Base-by-base conservation (phyloP, 2,329 filamentous ascomycete species). In the Celoporthe dispersa region DNA sequence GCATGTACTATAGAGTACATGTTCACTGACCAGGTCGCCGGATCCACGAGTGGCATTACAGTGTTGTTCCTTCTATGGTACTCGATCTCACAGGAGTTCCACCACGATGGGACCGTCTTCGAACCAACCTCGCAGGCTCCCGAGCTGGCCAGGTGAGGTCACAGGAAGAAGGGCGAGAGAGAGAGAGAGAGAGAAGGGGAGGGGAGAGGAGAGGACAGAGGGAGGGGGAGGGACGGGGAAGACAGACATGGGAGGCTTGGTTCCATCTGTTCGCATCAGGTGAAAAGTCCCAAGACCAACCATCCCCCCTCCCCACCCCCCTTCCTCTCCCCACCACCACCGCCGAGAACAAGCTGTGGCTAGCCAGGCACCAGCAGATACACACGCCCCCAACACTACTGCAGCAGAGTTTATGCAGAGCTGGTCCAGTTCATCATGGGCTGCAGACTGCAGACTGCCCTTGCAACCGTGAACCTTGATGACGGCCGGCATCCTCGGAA, bases 371-470 rank as follows among this genome's bases (percentile, higher is more conserved):
- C 53, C 53, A 31, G 25, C 53, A 31, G 53, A 57, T 57, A 60
- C 57, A 60, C 57, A 37, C 57, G 57, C 57, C 57, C 57, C 57
- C 57, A 60, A 60, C 57, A 60, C 57, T 60, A 60, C 57, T 60
- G 57, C 57, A 60, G 31, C 57, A 60, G 19, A 60, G 57, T 60
- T 60, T 31, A 60, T 60, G 57, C 57, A 60, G 6, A 35, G 31
- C 33, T 33, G 16, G 33, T 11, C 33, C 33, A 37, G 16, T 37
- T 5, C 57, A 33, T 28, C 25, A 57, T 31, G 53, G 53, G 7
- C 53, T 57, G 53, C 53, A 57, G 53, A n/a, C 53, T 57, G 22
- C 6, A 51, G 48, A 9, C 48, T 57, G 53, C 25, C n/a, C 53
- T 31, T 57, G 28, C 28, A 57, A 19, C 53, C 53, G 25, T 57